Evolutionary conservation across 305 asterid genomes (phyloP).

Genomic region (Solanum hybrid): DNA sequence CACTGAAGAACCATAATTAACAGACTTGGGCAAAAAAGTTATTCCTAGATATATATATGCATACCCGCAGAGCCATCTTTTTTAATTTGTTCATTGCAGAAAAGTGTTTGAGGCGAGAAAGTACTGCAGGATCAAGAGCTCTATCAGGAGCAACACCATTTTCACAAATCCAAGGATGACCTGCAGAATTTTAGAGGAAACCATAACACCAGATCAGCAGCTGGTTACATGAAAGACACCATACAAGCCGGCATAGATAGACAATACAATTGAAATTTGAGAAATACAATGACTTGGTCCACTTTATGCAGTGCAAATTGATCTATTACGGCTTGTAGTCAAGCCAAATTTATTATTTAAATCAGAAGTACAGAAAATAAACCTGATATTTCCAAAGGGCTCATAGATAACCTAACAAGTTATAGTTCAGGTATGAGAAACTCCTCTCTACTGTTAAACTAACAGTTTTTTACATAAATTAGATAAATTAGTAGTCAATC

Average conservation of each 20-base stretch:
- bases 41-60: background rate
- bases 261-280: background rate
- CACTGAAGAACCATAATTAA: background rate
- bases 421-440: background rate
- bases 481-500: background rate
- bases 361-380: background rate
- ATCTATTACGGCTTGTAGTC: background rate
- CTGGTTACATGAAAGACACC: background rate
- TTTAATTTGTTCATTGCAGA: conserved; percentile 80
- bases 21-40: background rate
- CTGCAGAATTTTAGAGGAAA: conserved; percentile 21
- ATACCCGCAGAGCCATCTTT: conserved; percentile 88
- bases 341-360: background rate
- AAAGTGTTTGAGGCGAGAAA: conserved; percentile 74
- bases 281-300: background rate
- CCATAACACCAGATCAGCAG: background rate
- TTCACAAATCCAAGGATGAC: conserved; percentile 81
- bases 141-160: conserved; percentile 85
- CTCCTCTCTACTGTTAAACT: background rate
- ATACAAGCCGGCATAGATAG: background rate
- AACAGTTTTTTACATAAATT: background rate
- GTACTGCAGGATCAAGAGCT: conserved; percentile 70
- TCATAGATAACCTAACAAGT: background rate
- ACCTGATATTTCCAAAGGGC: background rate
- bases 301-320: background rate